Percentiles rank a stretch among this genome's conserved stretches.
Conservation (phyloP, 768 basidiomycete genomes). For the Tylopilus plumbeoviolaceoides region DNA sequence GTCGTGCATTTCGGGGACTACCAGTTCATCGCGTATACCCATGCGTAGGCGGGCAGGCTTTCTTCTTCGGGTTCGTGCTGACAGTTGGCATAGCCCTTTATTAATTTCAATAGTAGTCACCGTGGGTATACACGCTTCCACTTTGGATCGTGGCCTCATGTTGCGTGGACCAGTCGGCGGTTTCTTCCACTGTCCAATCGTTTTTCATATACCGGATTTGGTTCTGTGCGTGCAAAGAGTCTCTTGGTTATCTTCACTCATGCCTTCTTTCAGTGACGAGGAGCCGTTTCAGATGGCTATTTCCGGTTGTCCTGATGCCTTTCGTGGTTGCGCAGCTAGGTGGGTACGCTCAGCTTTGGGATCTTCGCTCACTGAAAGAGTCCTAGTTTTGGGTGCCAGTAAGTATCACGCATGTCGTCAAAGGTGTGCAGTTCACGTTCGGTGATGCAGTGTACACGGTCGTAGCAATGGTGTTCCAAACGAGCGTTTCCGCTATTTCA, state of each 20-base stretch:
- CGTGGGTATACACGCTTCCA: constrained; percentile 8
- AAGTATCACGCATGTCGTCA: not conserved
- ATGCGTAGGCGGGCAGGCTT: constrained; percentile 16
- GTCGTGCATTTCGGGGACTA: constrained; percentile 21
- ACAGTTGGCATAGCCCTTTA: constrained; percentile 14
- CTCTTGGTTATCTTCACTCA: not conserved
- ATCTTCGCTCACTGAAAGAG: not conserved
- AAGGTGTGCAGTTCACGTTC: constrained; percentile 3
- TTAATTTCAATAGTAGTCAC: constrained; percentile 20
- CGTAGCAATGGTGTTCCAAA: constrained; percentile 11
- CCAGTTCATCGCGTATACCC: constrained; percentile 9
- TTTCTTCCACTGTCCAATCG: constrained; percentile 21
- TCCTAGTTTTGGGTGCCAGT: constrained; percentile 16
- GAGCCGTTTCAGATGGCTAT: constrained; percentile 15
- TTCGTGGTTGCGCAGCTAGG: constrained; percentile 19
- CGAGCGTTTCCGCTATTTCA: constrained; percentile 14
- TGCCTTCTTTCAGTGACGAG: constrained; percentile 7
- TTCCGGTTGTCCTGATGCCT: constrained; percentile 15
- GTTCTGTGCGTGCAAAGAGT: constrained; percentile 12
- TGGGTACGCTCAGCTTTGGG: not conserved
- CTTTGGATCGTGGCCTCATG: constrained; percentile 13
- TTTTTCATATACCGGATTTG: constrained; percentile 27
- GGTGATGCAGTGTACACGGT: constrained; percentile 14
- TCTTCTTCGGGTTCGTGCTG: constrained; percentile 5
- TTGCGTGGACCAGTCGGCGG: constrained; percentile 11